These are phyloP conservation scores for Dactylonectria macrodidyma DNA, from an alignment of 2,329 filamentous ascomycete genomes.

Conservation along the genomic window DNA sequence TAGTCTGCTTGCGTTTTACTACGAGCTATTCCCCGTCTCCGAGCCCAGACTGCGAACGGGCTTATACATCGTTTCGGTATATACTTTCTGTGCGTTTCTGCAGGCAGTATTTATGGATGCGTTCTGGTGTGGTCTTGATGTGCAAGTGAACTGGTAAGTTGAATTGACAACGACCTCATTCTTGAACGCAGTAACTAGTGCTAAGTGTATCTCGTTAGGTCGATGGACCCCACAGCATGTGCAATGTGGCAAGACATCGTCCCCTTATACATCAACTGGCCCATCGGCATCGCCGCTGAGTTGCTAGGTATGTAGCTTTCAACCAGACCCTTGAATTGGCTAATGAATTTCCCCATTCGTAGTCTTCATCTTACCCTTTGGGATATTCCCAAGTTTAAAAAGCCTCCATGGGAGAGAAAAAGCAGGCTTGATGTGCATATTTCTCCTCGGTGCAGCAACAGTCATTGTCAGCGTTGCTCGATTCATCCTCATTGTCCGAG, in stretches of 20 bases:
- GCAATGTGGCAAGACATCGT: neutral
- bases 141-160: constrained; percentile 10
- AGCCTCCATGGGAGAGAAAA: neutral
- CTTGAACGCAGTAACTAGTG: neutral
- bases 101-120: neutral
- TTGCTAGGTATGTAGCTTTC: constrained; percentile 1
- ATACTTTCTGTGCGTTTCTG: neutral
- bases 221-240: neutral
- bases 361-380: constrained; percentile 11
- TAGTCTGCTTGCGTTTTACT: constrained; percentile 9
- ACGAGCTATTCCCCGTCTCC: constrained; percentile 7
- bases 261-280: constrained; percentile 11
- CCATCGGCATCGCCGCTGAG: neutral
- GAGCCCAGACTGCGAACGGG: neutral
- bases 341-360: neutral
- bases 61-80: neutral
- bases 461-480: neutral
- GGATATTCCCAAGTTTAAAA: constrained; percentile 4
- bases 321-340: neutral
- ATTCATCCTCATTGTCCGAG: neutral
- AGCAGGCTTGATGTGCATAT: neutral
- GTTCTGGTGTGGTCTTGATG: constrained; percentile 9
- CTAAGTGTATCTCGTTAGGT: neutral
- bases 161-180: neutral
- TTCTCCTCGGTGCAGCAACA: constrained; percentile 1